These are phyloP conservation scores for Benincasa hispida DNA, from an alignment of 306 rosid genomes.

Conservation along the genomic window DNA sequence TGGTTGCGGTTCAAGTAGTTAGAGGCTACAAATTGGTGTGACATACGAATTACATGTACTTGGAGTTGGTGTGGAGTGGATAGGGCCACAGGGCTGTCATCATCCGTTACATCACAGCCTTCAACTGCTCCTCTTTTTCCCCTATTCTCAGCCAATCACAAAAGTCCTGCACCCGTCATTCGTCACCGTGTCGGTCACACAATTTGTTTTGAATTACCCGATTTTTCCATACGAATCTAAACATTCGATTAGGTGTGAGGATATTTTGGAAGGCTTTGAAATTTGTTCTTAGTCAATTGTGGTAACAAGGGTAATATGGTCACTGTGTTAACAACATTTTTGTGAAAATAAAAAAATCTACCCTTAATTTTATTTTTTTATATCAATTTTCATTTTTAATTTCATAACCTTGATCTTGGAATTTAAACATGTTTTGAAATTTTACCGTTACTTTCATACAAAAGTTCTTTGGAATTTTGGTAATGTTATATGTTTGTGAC, in stretches of 20 bases:
- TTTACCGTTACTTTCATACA: no score
- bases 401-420: no score
- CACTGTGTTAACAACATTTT: background rate
- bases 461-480: no score
- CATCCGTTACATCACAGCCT: background rate
- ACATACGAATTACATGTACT: background rate
- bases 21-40: background rate
- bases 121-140: background rate
- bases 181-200: background rate
- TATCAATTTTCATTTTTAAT: no score
- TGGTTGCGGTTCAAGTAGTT: background rate
- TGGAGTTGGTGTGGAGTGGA: background rate
- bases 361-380: no score
- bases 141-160: background rate
- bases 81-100: background rate
- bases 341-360: no score
- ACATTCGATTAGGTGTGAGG: background rate
- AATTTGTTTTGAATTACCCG: background rate
- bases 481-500: no score
- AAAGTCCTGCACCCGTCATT: background rate
- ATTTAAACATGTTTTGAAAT: no score
- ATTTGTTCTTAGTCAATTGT: background rate
- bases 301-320: background rate
- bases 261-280: background rate
- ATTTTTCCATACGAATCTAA: background rate